Percentiles rank a stretch among this genome's conserved stretches.
phyloP scores from a whole-genome alignment of 768 basidiomycete genomes.

The Termitomyces sp. region DNA sequence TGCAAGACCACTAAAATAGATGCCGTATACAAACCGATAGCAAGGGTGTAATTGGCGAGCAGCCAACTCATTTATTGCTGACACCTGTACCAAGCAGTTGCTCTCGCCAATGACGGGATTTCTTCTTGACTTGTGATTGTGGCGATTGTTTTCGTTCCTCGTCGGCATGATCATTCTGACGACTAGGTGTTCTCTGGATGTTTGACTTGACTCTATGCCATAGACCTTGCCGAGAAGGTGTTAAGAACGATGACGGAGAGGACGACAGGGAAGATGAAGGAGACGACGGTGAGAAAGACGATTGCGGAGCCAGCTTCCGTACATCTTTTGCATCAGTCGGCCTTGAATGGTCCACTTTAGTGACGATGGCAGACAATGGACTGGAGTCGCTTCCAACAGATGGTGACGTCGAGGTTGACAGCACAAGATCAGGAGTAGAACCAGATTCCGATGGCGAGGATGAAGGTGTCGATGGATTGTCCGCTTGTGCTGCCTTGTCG shows the following conservation, averaged over 20 bases:
- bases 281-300: conserved; percentile 10
- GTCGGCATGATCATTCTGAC: background rate
- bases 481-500: conserved; percentile 4
- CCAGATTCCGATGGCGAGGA: conserved; percentile 22
- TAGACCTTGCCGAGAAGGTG: conserved; percentile 21
- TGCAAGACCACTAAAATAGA: background rate
- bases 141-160: conserved; percentile 3
- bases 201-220: conserved; percentile 40
- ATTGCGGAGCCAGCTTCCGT: background rate
- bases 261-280: conserved; percentile 8
- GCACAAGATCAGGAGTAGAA: conserved; percentile 3
- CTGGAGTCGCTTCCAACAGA: conserved; percentile 14
- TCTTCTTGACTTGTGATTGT: conserved; percentile 16
- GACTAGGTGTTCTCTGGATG: conserved; percentile 26
- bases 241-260: conserved; percentile 9
- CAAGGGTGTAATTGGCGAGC: background rate
- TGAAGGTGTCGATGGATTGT: conserved; percentile 16
- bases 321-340: background rate
- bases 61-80: background rate
- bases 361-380: conserved; percentile 2
- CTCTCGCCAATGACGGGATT: conserved; percentile 14
- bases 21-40: background rate
- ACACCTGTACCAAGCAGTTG: conserved; percentile 9
- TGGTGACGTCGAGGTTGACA: conserved; percentile 20
- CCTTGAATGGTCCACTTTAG: background rate